These are phyloP conservation scores for Phytophthora cactorum DNA, from an alignment of 352 stramenopile genomes.

Conservation along the genomic window DNA sequence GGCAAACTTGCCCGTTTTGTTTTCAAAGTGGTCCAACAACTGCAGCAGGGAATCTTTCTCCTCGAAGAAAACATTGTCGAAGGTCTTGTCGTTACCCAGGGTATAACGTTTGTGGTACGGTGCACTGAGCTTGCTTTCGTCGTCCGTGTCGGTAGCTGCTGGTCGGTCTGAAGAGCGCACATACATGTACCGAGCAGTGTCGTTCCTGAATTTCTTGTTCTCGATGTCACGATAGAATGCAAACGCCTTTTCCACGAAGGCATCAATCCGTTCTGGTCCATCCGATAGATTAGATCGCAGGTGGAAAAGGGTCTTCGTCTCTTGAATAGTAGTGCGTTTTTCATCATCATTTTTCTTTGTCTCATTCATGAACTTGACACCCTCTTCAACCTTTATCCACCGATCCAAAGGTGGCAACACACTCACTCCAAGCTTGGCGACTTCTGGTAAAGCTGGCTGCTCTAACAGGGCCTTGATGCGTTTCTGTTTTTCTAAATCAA, in stretches of 20 bases:
- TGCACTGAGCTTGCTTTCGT: constrained; percentile 7
- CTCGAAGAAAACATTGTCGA: constrained; percentile 88
- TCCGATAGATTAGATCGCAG: constrained; percentile 28
- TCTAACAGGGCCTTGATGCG: too few species aligned
- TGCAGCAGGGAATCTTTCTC: constrained; percentile 79
- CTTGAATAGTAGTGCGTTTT: constrained; percentile 23
- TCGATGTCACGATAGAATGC: constrained; percentile 41
- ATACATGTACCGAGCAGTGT: constrained; percentile 59
- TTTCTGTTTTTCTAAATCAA: too few species aligned
- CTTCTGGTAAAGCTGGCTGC: too few species aligned
- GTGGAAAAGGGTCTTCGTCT: constrained; percentile 36
- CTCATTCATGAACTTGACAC: constrained; percentile 51
- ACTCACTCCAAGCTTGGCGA: too few species aligned
- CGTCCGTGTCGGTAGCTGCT: neutral
- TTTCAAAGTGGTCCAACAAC: constrained; percentile 77
- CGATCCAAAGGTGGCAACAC: too few species aligned
- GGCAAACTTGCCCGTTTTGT: constrained; percentile 79
- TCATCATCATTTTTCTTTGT: constrained; percentile 29
- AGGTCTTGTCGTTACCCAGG: constrained; percentile 87
- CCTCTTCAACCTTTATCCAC: constrained; percentile 49
- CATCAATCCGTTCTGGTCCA: constrained; percentile 42
- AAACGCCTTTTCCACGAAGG: constrained; percentile 45
- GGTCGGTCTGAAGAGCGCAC: constrained; percentile 15
- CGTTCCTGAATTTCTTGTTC: constrained; percentile 34
- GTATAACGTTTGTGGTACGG: constrained; percentile 73